Base-by-base conservation (phyloP, 1,284 basidiomycete species). In the Taiwanofungus camphoratus region DNA sequence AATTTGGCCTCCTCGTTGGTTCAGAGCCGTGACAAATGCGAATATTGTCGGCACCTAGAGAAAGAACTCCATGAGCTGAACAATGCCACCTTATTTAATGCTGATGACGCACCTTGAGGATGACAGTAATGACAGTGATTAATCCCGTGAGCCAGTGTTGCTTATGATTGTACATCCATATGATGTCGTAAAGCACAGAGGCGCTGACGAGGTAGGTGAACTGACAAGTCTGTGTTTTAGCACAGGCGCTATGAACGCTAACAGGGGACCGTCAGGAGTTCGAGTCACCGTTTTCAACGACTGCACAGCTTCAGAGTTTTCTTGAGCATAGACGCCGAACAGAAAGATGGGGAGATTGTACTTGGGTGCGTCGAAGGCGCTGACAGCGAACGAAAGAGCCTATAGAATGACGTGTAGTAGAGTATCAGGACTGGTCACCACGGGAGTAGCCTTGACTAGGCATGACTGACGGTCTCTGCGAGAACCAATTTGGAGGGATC, bases 281-380 rank as follows among this genome's bases (percentile, higher is more conserved):
- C 16, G 11, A 48, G 74, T 44, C 55, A 86, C 87, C 42, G 70
- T 68, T 58, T 79, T 78, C 51, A 87, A 57, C 3, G 83, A 80
- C 51, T 80, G 76, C 7, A 69, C 55, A 1, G 77, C 76, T 42
- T 87, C 85, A 8, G 69, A 62, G 45, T 70, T 76, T 56, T 89
- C 87, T 52, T 84, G 78, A 0, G 73, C 77, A 60, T 86, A 80
- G 2, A 70, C 62, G 1, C 87, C 87, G 51, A 88, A 89, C 16
- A 90, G 70, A 51, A 87, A 82, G 39, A 90, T 69, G 12, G 87
- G 78, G 5, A 79, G 63, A 50, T 89, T 89, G 60, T 89, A 89
- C 3, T 68, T 58, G 2, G 87, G 84, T 1, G 77, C 64, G 1
- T 65, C 54, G 58, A 79, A 85, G 3, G 78, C 70, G 50, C 76